Evolutionary conservation across 108 stramenopile species (phyloP).

Genomic region (Fragilariopsis cylindrus): DNA sequence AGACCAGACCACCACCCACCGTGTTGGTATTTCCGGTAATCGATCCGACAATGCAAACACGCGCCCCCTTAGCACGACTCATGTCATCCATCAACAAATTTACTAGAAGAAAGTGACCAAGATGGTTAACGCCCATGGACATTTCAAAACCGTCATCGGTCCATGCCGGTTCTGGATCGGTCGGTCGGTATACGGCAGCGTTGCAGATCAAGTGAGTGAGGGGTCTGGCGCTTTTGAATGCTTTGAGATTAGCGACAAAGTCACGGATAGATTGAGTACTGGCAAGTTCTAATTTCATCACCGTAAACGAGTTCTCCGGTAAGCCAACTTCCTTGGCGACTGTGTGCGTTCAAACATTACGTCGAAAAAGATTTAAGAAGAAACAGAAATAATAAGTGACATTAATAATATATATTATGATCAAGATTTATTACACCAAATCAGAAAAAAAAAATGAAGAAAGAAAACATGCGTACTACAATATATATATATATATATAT

Average conservation of each 20-base stretch:
- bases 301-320: conserved; percentile 75
- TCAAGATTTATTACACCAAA: background rate
- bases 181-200: conserved; percentile 95
- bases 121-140: conserved; percentile 95
- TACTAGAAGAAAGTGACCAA: conserved; percentile 92
- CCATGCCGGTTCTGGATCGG: conserved; percentile 84
- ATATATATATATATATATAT: background rate
- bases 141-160: conserved; percentile 98
- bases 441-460: conserved; percentile 2
- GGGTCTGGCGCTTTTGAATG: conserved; percentile 86
- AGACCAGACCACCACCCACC: conserved; percentile 91
- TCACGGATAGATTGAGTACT: conserved; percentile 85
- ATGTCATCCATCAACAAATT: conserved; percentile 92
- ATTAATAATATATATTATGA: background rate
- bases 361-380: background rate
- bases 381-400: conserved; percentile 4
- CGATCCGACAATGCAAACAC: conserved; percentile 90
- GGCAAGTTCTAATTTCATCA: conserved; percentile 93
- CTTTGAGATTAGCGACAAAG: conserved; percentile 94
- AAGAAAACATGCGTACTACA: background rate
- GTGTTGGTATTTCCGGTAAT: conserved; percentile 96
- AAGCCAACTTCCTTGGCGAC: conserved; percentile 77
- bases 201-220: conserved; percentile 93
- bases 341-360: conserved; percentile 7
- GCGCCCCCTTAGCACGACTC: conserved; percentile 87